These are phyloP conservation scores for Pleurotus giganteus DNA, from an alignment of 768 basidiomycete genomes.

Conservation along the genomic window DNA sequence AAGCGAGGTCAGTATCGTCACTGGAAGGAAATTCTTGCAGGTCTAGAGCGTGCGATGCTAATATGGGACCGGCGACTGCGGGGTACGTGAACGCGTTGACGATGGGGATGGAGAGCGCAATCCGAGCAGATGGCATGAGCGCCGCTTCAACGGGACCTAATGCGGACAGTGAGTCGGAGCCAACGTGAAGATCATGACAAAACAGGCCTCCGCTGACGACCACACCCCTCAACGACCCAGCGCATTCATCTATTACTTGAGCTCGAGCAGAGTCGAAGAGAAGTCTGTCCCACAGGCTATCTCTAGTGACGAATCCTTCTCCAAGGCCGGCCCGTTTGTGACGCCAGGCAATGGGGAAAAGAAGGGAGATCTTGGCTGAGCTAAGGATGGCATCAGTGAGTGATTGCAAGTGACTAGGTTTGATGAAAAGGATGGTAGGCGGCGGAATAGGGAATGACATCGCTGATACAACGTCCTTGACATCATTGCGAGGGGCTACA, in stretches of 20 bases:
- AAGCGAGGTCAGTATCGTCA: slow-evolving; percentile 24
- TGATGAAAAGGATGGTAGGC: slow-evolving; percentile 78
- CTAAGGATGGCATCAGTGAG: slow-evolving; percentile 53
- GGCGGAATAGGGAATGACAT: slow-evolving; percentile 59
- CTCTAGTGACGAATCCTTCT: slow-evolving; percentile 76
- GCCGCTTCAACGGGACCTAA: slow-evolving; percentile 50
- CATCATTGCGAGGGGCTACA: slow-evolving; percentile 27
- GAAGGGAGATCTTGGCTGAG: slow-evolving; percentile 49
- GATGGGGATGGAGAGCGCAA: slow-evolving; percentile 76
- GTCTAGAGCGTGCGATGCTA: slow-evolving; percentile 84
- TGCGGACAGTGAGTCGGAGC: neutral
- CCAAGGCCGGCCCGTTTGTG: slow-evolving; percentile 71
- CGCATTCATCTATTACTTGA: slow-evolving; percentile 56
- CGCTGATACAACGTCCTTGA: slow-evolving; percentile 47
- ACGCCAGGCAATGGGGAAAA: slow-evolving; percentile 67
- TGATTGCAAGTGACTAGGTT: slow-evolving; percentile 57
- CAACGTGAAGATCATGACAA: neutral
- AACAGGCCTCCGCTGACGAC: slow-evolving; percentile 70
- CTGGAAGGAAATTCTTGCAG: slow-evolving; percentile 64
- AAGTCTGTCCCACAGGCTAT: slow-evolving; percentile 82
- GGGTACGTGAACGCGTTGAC: slow-evolving; percentile 63
- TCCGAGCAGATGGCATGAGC: slow-evolving; percentile 58
- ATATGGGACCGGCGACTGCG: slow-evolving; percentile 69
- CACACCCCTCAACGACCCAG: slow-evolving; percentile 61
- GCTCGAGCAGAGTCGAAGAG: slow-evolving; percentile 70